These are phyloP conservation scores for Stentor roeselii DNA, from an alignment of 73 alveolate genomes.

Conservation along the genomic window DNA sequence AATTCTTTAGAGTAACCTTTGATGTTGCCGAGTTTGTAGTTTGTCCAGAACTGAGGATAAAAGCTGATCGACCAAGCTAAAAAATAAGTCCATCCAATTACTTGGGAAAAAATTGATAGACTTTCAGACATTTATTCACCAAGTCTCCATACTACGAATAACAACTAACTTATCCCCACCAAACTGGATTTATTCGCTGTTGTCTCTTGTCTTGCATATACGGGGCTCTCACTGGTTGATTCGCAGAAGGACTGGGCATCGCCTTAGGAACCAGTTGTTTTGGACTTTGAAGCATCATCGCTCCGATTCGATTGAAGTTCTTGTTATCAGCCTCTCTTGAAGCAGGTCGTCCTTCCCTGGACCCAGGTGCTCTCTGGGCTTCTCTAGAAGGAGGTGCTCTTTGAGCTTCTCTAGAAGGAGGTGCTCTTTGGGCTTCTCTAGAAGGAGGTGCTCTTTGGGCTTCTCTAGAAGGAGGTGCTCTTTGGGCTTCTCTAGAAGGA, in stretches of 20 bases:
- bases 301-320: neutral
- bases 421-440: neutral
- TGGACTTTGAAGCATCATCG: neutral
- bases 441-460: neutral
- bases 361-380: neutral
- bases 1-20: conserved; percentile 90
- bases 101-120: conserved; percentile 1
- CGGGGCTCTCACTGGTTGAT: neutral
- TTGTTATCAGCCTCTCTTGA: neutral
- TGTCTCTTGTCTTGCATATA: neutral
- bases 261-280: neutral
- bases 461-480: neutral
- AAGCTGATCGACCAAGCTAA: conserved; percentile 87
- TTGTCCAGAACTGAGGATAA: conserved; percentile 81
- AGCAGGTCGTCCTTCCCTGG: neutral
- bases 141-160: neutral
- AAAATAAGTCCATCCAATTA: conserved; percentile 90
- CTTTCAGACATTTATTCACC: conserved; percentile 9
- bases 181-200: neutral
- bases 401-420: neutral
- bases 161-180: neutral
- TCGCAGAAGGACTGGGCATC: neutral
- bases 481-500: neutral
- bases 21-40: conserved; percentile 73
- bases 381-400: neutral